Evolutionary conservation across 1,284 basidiomycete species (phyloP).

Genomic region (Fomes fomentarius): DNA sequence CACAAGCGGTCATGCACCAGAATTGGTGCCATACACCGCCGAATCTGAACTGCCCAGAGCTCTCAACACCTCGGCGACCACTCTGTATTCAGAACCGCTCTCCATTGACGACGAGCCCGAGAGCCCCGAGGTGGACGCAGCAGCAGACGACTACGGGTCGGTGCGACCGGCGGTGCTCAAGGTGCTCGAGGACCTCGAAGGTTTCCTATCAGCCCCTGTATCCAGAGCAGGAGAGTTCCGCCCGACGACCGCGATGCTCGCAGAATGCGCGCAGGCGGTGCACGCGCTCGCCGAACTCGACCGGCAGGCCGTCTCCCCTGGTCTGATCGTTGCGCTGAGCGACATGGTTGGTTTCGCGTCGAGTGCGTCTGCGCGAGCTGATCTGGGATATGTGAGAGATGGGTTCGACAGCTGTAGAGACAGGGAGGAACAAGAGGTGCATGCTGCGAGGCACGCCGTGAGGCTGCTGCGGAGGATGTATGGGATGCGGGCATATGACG

Average conservation of each 20-base stretch:
- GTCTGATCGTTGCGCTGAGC: conserved; percentile 13
- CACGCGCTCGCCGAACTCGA: conserved; percentile 15
- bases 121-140: too few relatives aligned
- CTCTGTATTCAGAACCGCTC: neutral
- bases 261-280: conserved; percentile 20
- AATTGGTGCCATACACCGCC: neutral
- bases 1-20: neutral
- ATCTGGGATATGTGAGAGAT: neutral
- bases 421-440: neutral
- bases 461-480: conserved; percentile 15
- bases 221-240: conserved; percentile 13
- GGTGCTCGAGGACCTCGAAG: conserved; percentile 14
- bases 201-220: conserved; percentile 17
- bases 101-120: neutral
- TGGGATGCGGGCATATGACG: conserved; percentile 2
- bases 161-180: conserved; percentile 10
- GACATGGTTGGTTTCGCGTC: conserved; percentile 4
- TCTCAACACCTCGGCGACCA: neutral
- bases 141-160: conserved; percentile 14
- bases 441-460: conserved; percentile 11
- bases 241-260: conserved; percentile 18
- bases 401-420: neutral
- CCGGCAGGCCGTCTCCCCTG: conserved; percentile 5
- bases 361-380: neutral
- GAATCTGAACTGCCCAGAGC: neutral